These are phyloP conservation scores for Daldinia grandis DNA, from an alignment of 495 filamentous ascomycete species.

Conservation along the genomic window DNA sequence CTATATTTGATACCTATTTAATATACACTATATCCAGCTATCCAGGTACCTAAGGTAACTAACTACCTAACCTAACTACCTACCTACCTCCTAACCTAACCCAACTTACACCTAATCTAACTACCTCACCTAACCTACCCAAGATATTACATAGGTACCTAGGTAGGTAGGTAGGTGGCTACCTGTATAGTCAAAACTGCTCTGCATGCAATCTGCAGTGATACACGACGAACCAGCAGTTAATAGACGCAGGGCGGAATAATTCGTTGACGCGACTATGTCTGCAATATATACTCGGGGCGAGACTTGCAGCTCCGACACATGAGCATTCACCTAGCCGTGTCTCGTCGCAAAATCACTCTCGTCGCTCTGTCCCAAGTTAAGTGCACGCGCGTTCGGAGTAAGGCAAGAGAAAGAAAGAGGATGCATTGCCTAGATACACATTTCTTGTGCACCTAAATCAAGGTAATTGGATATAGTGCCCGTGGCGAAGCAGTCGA, in stretches of 20 bases:
- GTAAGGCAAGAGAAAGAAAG: constrained; percentile 14
- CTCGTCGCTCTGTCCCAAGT: neutral
- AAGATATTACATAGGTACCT: too few relatives aligned
- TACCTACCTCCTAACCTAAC: neutral
- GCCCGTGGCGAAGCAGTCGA: constrained; percentile 36
- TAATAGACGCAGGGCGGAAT: constrained; percentile 10
- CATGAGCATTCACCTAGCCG: constrained; percentile 34
- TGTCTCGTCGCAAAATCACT: constrained; percentile 23
- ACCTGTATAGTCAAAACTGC: constrained; percentile 10
- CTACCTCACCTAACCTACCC: too few relatives aligned
- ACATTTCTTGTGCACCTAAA: constrained; percentile 22
- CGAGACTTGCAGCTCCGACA: constrained; percentile 32
- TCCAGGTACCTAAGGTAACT: too few relatives aligned
- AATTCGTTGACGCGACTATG: constrained; percentile 24
- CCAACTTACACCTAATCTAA: neutral
- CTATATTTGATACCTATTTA: too few relatives aligned
- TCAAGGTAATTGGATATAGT: constrained; percentile 16
- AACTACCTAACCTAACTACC: too few relatives aligned
- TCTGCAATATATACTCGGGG: constrained; percentile 39
- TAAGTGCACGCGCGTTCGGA: constrained; percentile 10
- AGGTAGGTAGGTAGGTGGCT: too few relatives aligned
- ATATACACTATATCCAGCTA: too few relatives aligned
- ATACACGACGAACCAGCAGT: constrained; percentile 16
- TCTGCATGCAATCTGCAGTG: constrained; percentile 31
- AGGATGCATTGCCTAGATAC: constrained; percentile 21